Conservation (phyloP, 306 rosid genomes). For the Trifolium subterraneum region DNA sequence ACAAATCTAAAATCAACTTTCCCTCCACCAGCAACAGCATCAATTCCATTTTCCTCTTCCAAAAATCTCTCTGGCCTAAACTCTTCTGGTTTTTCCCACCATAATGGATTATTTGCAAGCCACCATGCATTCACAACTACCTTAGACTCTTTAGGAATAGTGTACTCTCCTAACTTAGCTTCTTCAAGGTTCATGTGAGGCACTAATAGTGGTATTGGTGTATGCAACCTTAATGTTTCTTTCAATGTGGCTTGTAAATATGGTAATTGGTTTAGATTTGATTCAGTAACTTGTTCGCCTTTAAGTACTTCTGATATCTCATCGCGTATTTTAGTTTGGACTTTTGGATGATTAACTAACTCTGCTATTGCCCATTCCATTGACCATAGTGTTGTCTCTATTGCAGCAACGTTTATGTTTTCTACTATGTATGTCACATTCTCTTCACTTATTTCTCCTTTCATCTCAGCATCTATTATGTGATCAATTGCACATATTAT, state of each 20-base stretch:
- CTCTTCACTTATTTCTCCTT: slow-evolving; percentile 80
- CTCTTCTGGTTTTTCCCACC: slow-evolving; percentile 80
- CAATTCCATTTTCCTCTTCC: slow-evolving; percentile 65
- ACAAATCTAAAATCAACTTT: slow-evolving; percentile 73
- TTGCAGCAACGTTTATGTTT: slow-evolving; percentile 83
- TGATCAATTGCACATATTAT: slow-evolving; percentile 86
- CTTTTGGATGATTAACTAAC: slow-evolving; percentile 69
- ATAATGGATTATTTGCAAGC: slow-evolving; percentile 77
- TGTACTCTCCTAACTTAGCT: slow-evolving; percentile 71
- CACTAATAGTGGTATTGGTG: slow-evolving; percentile 80
- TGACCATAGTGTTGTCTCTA: slow-evolving; percentile 87
- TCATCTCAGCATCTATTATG: slow-evolving; percentile 75
- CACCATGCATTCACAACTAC: slow-evolving; percentile 93
- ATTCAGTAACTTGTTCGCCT: slow-evolving; percentile 61
- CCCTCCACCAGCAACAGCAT: slow-evolving; percentile 70
- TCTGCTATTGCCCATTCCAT: slow-evolving; percentile 96
- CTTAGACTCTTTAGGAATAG: slow-evolving; percentile 77
- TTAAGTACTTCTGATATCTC: slow-evolving; percentile 67
- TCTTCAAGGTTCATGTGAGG: slow-evolving; percentile 93
- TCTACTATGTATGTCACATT: slow-evolving; percentile 87
- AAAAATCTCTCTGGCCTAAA: slow-evolving; percentile 84
- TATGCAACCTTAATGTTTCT: slow-evolving; percentile 75
- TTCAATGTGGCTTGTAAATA: slow-evolving; percentile 80
- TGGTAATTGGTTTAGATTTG: slow-evolving; percentile 65
- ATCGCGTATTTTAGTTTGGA: slow-evolving; percentile 66